Evolutionary conservation across 2,329 filamentous ascomycete genomes (phyloP).

Genomic region (Phaeosphaeria sp.): DNA sequence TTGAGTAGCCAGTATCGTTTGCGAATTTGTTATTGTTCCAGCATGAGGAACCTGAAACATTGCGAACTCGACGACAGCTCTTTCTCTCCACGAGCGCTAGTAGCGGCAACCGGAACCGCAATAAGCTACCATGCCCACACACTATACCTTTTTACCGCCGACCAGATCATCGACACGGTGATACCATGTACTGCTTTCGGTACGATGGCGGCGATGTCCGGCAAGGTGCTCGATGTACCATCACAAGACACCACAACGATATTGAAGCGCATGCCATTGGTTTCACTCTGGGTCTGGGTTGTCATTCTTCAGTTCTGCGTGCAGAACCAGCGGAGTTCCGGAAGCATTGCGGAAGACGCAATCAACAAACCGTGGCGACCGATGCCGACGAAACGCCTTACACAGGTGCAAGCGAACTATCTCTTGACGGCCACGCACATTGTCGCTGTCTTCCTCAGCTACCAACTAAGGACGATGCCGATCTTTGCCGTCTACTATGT

Average conservation of each 20-base stretch:
- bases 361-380: constrained; percentile 53
- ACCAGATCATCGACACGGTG: constrained; percentile 15
- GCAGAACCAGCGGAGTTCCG: constrained; percentile 47
- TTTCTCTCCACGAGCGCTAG: not conserved
- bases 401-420: constrained; percentile 14
- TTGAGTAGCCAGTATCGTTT: not conserved
- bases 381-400: constrained; percentile 34
- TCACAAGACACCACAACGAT: constrained; percentile 3
- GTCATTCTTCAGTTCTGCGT: constrained; percentile 50
- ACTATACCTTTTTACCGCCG: constrained; percentile 10
- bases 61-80: not conserved
- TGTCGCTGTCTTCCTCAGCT: constrained; percentile 7
- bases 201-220: constrained; percentile 14
- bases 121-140: constrained; percentile 7
- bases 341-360: constrained; percentile 46
- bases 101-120: not conserved
- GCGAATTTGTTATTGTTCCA: not conserved
- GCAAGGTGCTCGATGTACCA: constrained; percentile 12
- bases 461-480: constrained; percentile 6
- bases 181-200: constrained; percentile 19
- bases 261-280: constrained; percentile 5
- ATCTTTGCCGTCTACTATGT: constrained; percentile 22
- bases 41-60: not conserved
- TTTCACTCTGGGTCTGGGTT: constrained; percentile 39
- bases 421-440: constrained; percentile 13